Evolutionary conservation across 75 land plant species (phyloP).

Genomic region (Gnetum montanum): DNA sequence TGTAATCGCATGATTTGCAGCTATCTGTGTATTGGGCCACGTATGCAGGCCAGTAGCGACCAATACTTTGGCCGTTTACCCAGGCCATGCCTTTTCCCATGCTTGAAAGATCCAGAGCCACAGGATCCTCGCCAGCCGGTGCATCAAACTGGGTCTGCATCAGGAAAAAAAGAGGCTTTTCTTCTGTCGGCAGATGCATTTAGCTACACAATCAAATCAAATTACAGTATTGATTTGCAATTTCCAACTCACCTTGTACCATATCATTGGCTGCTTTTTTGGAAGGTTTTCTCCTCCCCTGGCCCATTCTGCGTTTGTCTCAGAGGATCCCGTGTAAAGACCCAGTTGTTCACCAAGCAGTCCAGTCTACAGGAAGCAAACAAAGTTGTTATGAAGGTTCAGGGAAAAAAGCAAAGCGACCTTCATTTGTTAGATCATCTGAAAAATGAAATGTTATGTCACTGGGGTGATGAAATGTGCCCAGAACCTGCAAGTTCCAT

Average conservation of each 20-base stretch:
- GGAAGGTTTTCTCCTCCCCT: conserved; percentile 20
- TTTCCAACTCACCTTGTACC: conserved; percentile 91
- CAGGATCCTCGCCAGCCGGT: conserved; percentile 70
- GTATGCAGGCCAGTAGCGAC: conserved; percentile 81
- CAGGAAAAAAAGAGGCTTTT: background rate
- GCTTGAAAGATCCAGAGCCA: conserved; percentile 70
- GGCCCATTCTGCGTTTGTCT: conserved; percentile 7
- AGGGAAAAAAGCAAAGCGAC: background rate
- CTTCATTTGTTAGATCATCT: background rate
- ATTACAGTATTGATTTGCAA: no score
- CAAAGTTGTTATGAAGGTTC: background rate
- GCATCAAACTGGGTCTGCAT: conserved; percentile 70
- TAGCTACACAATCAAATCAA: no score
- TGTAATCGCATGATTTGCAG: conserved; percentile 55
- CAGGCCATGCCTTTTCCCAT: conserved; percentile 96
- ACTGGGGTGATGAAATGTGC: background rate
- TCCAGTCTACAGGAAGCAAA: conserved; percentile 34
- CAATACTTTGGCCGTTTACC: conserved; percentile 93
- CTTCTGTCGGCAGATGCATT: no score
- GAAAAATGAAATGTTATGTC: background rate
- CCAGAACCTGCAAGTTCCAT: conserved; percentile 57
- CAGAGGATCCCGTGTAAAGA: conserved; percentile 7
- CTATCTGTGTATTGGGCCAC: conserved; percentile 46
- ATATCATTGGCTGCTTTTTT: conserved; percentile 30
- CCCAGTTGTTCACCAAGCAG: conserved; percentile 37